Evolutionary conservation across 495 filamentous ascomycete genomes (phyloP), one percentile per base, ranked within the genome.

Genomic region (Neurospora pannonica): DNA sequence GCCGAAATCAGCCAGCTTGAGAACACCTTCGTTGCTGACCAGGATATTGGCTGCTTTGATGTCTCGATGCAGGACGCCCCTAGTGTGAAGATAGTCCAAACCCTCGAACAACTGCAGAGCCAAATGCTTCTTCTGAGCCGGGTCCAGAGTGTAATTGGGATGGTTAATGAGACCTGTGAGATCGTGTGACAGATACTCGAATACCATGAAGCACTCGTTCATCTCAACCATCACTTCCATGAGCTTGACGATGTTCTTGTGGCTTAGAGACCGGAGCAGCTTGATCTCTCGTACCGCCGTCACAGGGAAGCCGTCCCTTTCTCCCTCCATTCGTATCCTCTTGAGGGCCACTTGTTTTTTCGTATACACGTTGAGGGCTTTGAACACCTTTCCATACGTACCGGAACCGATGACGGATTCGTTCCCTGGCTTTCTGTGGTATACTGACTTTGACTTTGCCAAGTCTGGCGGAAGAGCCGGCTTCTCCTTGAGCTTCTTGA

Each of bases 171-270:
- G 80, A 21, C 87, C 87, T 6, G 85, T 87, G 72, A 87, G 77
- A 67, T 99, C 97, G 80, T 99, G 97, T 21, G 95, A 95, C 37
- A 98, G 89, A 80, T 99, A 99, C 80, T 99, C 97, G 76, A 99
- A 99, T 10, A 99, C 97, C 97, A 99, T 99, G 84, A 96, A 98
- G 82, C 97, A 99, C 81, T 98, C 95, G 79, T 98, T 98, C 76
- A 90, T 91, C 83, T 99, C 97, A 19, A 98, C 96, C 96, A 99
- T 98, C 78, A 98, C 95, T 83, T 99, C 97, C 73, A 91, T 88
- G 34, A 95, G 83, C 70, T 92, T 91, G 75, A 99, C 95, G 42
- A 99, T 90, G 77, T 98, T 98, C 70, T 88, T 86, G 78, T 97
- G 94, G 75, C 92, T 93, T n/a, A 99, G 86, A 48, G 94, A 95